Evolutionary conservation across 495 filamentous ascomycete genomes (phyloP).

Genomic region (Aspergillus heteromorphus): DNA sequence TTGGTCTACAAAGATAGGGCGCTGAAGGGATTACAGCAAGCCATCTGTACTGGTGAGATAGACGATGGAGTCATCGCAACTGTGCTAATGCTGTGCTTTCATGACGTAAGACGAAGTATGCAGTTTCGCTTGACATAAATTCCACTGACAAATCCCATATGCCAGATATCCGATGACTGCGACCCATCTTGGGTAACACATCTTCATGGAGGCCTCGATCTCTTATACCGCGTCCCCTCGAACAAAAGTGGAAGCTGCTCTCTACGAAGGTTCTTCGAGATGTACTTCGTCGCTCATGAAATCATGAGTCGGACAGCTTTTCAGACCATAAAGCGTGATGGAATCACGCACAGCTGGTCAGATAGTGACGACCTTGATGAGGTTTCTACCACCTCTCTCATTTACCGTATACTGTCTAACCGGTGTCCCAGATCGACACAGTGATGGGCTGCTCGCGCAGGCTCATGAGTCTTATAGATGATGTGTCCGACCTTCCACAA

Average conservation of each 20-base stretch:
- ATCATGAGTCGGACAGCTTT: conserved; percentile 16
- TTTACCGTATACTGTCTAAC: not conserved
- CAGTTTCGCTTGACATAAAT: not conserved
- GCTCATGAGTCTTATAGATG: conserved; percentile 15
- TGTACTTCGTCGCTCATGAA: conserved; percentile 22
- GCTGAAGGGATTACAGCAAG: conserved; percentile 9
- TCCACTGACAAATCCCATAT: not conserved
- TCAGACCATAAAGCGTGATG: not conserved
- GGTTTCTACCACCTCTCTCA: not conserved
- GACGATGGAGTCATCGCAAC: conserved; percentile 14
- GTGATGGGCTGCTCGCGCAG: conserved; percentile 16
- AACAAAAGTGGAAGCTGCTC: not conserved
- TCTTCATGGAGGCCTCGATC: conserved; percentile 10
- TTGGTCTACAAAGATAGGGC: conserved; percentile 11
- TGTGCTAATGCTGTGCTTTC: conserved; percentile 21
- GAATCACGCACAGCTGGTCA: conserved; percentile 4
- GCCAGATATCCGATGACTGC: conserved; percentile 17
- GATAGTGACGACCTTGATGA: conserved; percentile 17
- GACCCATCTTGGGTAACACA: conserved; percentile 17
- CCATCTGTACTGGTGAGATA: not conserved
- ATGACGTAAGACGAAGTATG: conserved; percentile 16
- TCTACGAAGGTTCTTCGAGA: conserved; percentile 12
- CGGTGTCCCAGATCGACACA: conserved; percentile 10
- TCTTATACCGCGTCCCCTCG: not conserved
- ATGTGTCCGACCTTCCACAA: conserved; percentile 8